phyloP scores from a whole-genome alignment of 1,284 basidiomycete genomes.

The Puccinia novopanici region DNA sequence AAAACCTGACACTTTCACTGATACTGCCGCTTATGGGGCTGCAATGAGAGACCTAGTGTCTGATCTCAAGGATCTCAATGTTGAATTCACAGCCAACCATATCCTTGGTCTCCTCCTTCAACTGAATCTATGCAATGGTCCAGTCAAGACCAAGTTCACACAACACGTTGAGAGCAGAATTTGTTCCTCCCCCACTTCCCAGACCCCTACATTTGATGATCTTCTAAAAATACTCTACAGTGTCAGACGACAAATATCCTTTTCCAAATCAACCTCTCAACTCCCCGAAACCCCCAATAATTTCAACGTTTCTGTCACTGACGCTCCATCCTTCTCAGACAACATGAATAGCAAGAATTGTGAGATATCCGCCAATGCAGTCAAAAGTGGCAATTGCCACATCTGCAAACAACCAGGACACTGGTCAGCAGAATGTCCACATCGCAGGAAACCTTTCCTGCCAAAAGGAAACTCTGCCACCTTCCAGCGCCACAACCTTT shows the following conservation, averaged over 20 bases:
- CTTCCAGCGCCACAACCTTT: not conserved
- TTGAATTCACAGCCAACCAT: not conserved
- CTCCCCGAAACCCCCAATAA: too few relatives aligned
- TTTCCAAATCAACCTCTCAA: too few relatives aligned
- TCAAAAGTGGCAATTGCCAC: too few relatives aligned
- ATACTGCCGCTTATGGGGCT: not conserved
- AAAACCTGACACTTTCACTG: not conserved
- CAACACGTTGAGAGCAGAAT: not conserved
- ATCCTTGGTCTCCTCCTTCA: not conserved
- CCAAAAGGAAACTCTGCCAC: too few relatives aligned
- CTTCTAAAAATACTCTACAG: not conserved
- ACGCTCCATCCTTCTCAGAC: not conserved
- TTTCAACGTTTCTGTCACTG: too few relatives aligned
- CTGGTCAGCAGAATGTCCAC: not conserved
- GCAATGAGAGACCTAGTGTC: not conserved
- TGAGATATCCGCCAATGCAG: not conserved
- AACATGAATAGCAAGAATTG: not conserved
- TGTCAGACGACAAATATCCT: not conserved
- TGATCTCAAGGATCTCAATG: not conserved
- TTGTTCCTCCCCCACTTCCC: not conserved
- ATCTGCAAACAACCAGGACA: slow-evolving; percentile 1
- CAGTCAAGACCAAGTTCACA: not conserved
- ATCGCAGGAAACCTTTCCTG: not conserved
- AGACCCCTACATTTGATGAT: not conserved
- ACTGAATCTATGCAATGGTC: not conserved